A percentile compares a stretch with the other conserved stretches of the same genome.
These are phyloP conservation scores for Phanerochaete sordida DNA, from an alignment of 768 basidiomycete species.

Conservation along the genomic window DNA sequence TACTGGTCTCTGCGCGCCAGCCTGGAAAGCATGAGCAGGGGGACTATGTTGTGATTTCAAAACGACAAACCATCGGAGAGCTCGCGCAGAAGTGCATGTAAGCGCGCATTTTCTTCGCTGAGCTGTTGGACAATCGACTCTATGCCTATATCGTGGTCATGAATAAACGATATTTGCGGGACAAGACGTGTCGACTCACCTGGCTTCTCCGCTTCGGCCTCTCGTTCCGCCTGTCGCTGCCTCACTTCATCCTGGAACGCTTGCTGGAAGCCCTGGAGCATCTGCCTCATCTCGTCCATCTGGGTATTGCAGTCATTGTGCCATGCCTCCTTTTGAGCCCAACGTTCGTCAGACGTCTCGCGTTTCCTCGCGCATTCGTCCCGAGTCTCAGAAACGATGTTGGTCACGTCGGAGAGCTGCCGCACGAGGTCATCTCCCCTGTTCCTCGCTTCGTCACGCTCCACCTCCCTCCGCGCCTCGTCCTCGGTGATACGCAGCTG, in stretches of 20 bases:
- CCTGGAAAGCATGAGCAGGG: slow-evolving; percentile 10
- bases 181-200: slow-evolving; percentile 39
- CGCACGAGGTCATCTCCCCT: slow-evolving; percentile 55
- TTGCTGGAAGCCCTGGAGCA: slow-evolving; percentile 50
- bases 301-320: slow-evolving; percentile 57
- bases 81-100: slow-evolving; percentile 48
- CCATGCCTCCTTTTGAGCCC: slow-evolving; percentile 56
- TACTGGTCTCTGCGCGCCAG: slow-evolving; percentile 42
- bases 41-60: not conserved
- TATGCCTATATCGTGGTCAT: slow-evolving; percentile 38
- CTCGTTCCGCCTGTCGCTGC: slow-evolving; percentile 51
- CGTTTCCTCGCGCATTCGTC: slow-evolving; percentile 59
- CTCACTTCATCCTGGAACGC: slow-evolving; percentile 58
- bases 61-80: slow-evolving; percentile 54
- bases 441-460: slow-evolving; percentile 53
- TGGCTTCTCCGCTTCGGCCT: slow-evolving; percentile 50
- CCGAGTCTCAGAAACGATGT: slow-evolving; percentile 65
- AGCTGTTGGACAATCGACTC: slow-evolving; percentile 61
- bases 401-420: slow-evolving; percentile 70
- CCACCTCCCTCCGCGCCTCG: slow-evolving; percentile 58
- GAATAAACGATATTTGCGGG: not conserved
- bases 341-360: slow-evolving; percentile 56
- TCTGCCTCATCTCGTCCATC: slow-evolving; percentile 53
- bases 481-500: slow-evolving; percentile 55
- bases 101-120: slow-evolving; percentile 54